Conservation (phyloP, 1,284 basidiomycete genomes). For the Ganoderma lingzhi region DNA sequence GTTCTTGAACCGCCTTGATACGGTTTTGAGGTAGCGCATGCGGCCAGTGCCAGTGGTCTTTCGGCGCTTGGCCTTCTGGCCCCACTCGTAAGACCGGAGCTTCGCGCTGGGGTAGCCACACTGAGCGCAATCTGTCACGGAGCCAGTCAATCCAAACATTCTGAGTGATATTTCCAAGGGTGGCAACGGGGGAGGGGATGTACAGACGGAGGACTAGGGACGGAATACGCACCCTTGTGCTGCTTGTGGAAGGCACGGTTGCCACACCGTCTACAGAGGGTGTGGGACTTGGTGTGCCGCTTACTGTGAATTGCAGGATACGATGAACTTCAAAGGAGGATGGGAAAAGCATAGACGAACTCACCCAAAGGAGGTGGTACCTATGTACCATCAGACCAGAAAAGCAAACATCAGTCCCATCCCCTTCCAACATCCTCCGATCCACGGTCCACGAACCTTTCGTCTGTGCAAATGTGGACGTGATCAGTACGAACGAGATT, state of each 20-base stretch:
- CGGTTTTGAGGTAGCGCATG: constrained; percentile 94
- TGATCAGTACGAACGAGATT: constrained; percentile 38
- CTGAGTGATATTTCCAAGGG: neutral
- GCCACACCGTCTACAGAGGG: constrained; percentile 95
- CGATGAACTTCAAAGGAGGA: constrained; percentile 4
- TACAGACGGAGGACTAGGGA: constrained; percentile 1
- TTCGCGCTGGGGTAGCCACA: constrained; percentile 98
- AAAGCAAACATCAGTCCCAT: constrained; percentile 33
- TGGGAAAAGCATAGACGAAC: constrained; percentile 42
- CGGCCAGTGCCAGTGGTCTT: constrained; percentile 98
- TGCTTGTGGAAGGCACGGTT: constrained; percentile 95
- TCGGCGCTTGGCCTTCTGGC: constrained; percentile 98
- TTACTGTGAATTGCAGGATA: constrained; percentile 66
- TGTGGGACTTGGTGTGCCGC: constrained; percentile 98
- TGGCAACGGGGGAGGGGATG: constrained; percentile 1
- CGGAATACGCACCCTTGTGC: constrained; percentile 83
- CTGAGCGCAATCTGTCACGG: constrained; percentile 81
- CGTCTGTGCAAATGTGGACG: constrained; percentile 55
- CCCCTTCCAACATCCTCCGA: neutral
- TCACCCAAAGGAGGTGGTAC: constrained; percentile 92
- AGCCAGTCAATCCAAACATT: constrained; percentile 8
- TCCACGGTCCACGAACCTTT: constrained; percentile 67
- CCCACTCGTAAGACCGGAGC: constrained; percentile 97
- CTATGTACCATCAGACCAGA: constrained; percentile 52
- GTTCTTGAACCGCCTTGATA: constrained; percentile 96